Evolutionary conservation across 2,329 filamentous ascomycete species (phyloP), one percentile per base, ranked within the genome.

Genomic region (Botrytis byssoidea): DNA sequence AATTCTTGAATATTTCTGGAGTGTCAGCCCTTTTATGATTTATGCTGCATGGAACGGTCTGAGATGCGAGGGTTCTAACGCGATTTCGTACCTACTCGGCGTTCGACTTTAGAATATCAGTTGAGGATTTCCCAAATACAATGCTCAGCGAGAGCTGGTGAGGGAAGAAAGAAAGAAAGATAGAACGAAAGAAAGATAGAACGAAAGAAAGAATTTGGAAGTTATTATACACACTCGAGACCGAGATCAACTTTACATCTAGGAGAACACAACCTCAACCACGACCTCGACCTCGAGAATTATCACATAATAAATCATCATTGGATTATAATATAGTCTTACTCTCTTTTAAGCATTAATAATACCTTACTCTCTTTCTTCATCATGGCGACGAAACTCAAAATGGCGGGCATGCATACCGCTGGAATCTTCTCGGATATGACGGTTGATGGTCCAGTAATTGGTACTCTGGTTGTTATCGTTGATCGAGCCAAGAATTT

Each of bases 401-500:
- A 89, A 82, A 83, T 90, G 80, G 89, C 88, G 81, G 87, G 86
- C 78, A 89, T 89, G 80, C 95, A 98, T 84, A 94, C 95, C 40
- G 92, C 95, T 7, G 95, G 95, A 81, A 97, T 98, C 82, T 98
- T 93, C 83, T 93, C 95, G 68, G 95, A 98, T 84, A 94, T 97
- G 91, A 93, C 91, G 32, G 89, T 97, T 73, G 95, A 98, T 82
- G 96, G 96, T 1, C 95, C 96, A 5, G 88, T 93, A 74, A 98
- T 99, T 80, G 96, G 96, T 78, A 98, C 95, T 2, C 86, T 99
- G 78, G 94, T 99, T 65, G 88, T 94, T 73, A 91, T 99, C 79
- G 90, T 98, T 80, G 96, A 99, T 84, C 89, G 95, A 78, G 96
- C 95, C 70, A 98, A 97, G 88, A 99, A 99, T 82, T 85, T 99